A percentile compares a stretch with the other conserved stretches of the same genome.
phyloP scores from a whole-genome alignment of 2,329 filamentous ascomycete genomes.

The Colletotrichum limetticola region DNA sequence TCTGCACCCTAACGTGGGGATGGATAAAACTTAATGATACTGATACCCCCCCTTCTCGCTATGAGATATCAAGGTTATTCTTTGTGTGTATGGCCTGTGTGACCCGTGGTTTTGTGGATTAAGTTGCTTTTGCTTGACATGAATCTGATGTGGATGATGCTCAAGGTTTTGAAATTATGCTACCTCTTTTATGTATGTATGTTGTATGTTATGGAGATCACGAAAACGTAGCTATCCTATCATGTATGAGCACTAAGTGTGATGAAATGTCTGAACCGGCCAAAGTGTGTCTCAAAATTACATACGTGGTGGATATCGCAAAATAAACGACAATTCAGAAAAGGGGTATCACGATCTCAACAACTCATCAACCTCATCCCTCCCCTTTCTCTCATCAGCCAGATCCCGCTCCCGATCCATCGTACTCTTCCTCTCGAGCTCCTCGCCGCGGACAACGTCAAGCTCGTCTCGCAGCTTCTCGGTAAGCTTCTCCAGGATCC shows the following conservation, averaged over 20 bases:
- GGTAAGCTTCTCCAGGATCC: slow-evolving; percentile 75
- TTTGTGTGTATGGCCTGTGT: neutral
- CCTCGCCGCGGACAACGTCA: slow-evolving; percentile 45
- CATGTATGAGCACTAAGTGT: no score
- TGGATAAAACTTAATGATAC: slow-evolving; percentile 14
- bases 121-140: neutral
- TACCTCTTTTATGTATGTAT: neutral
- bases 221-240: no score
- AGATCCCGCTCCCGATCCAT: slow-evolving; percentile 58
- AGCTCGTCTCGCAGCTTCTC: slow-evolving; percentile 66
- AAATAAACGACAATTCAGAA: neutral
- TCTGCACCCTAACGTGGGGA: neutral
- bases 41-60: slow-evolving; percentile 8
- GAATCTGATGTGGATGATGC: neutral
- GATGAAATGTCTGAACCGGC: no score
- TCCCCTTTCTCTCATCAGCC: slow-evolving; percentile 45
- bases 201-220: neutral
- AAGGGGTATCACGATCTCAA: slow-evolving; percentile 8
- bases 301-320: no score
- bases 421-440: neutral
- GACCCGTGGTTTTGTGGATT: neutral
- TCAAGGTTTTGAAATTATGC: neutral
- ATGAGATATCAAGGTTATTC: neutral
- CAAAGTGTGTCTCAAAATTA: no score
- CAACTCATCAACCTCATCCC: slow-evolving; percentile 18